Conservation (phyloP, 148 eudicot species). For the Vaccinium macrocarpon region DNA sequence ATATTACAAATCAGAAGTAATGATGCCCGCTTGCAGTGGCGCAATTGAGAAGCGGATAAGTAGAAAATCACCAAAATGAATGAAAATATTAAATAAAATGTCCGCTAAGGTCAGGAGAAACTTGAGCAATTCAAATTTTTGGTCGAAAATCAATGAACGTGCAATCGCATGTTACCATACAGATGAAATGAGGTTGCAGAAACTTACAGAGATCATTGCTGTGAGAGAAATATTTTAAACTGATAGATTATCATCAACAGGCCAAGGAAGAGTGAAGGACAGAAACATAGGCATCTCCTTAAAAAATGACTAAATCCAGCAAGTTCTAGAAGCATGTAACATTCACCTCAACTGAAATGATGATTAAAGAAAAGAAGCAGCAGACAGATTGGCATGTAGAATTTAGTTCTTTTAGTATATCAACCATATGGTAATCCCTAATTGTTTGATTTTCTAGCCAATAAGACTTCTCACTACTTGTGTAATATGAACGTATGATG, state of each 20-base stretch:
- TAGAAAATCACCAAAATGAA: background rate
- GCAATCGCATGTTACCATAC: background rate
- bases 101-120: background rate
- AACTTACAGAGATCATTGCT: background rate
- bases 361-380: background rate
- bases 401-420: background rate
- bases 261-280: background rate
- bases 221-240: background rate
- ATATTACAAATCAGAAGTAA: conserved; percentile 4
- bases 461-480: background rate
- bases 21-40: background rate
- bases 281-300: background rate
- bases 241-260: background rate
- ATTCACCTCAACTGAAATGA: background rate
- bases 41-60: background rate
- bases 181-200: background rate
- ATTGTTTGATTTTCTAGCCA: background rate
- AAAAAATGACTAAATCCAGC: background rate
- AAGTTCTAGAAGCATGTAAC: background rate
- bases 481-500: background rate
- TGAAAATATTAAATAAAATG: background rate
- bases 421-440: background rate
- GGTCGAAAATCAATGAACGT: background rate
- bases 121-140: background rate
- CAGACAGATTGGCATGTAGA: background rate